Evolutionary conservation across 1,139 yeast genomes (phyloP).

Genomic region (Scheffersomyces insectosa): DNA sequence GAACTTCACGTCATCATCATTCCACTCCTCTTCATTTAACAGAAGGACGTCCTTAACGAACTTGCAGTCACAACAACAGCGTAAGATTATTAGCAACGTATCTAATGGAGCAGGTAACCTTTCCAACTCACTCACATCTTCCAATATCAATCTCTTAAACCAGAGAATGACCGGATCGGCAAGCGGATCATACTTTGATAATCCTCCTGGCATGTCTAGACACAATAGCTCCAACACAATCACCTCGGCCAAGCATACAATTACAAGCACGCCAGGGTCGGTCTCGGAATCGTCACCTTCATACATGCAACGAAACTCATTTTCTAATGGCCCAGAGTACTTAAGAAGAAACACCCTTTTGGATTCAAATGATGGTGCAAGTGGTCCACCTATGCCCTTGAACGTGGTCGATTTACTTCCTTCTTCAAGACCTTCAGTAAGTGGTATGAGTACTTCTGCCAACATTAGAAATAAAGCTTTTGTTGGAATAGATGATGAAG

Average conservation of each 20-base stretch:
- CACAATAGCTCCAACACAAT: conserved; percentile 13
- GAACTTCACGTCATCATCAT: conserved; percentile 17
- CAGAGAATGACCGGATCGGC: conserved; percentile 21
- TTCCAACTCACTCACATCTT: conserved; percentile 25
- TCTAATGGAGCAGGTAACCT: conserved; percentile 1
- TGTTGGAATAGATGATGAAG: conserved; percentile 1
- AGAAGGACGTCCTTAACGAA: conserved; percentile 21
- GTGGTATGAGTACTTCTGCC: background rate
- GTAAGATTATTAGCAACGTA: conserved; percentile 6
- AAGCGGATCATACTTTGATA: conserved; percentile 28
- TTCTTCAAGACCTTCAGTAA: conserved; percentile 8
- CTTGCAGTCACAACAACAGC: conserved; percentile 13
- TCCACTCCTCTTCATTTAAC: conserved; percentile 21
- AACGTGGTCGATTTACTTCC: conserved; percentile 23
- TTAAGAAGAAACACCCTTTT: background rate
- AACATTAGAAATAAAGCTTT: background rate
- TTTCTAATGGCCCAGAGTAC: conserved; percentile 5
- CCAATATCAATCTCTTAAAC: conserved; percentile 29
- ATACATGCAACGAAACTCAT: conserved; percentile 7
- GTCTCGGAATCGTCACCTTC: conserved; percentile 14
- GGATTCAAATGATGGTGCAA: conserved; percentile 6
- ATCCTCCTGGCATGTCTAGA: conserved; percentile 12
- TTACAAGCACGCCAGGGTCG: conserved; percentile 25
- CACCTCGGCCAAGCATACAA: conserved; percentile 7
- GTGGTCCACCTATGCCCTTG: conserved; percentile 19